A percentile compares a stretch with the other conserved stretches of the same genome.
Conservation (phyloP, 805 yeast genomes). For the Maudiozyma bulderi region DNA sequence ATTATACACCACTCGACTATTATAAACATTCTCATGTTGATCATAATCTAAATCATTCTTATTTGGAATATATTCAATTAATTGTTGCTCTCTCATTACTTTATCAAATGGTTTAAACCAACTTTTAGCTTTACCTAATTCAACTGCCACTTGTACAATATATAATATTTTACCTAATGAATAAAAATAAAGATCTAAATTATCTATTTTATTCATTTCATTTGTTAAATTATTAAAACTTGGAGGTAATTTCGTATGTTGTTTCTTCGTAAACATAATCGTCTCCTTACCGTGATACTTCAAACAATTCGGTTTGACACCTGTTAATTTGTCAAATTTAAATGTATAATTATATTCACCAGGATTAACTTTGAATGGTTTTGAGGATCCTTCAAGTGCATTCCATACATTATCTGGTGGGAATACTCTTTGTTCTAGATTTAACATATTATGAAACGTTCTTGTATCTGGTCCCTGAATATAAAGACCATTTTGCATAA, state of each 20-base stretch:
- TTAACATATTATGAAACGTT: constrained; percentile 19
- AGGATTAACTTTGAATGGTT: constrained; percentile 24
- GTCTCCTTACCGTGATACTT: constrained; percentile 16
- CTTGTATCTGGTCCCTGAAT: constrained; percentile 22
- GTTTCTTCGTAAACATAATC: constrained; percentile 15
- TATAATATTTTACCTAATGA: constrained; percentile 24
- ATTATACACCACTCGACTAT: constrained; percentile 1
- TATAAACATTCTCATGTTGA: constrained; percentile 1
- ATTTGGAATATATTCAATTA: constrained; percentile 22
- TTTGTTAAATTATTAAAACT: constrained; percentile 23
- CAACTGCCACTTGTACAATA: constrained; percentile 20
- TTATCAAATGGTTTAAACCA: constrained; percentile 25
- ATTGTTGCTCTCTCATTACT: constrained; percentile 11
- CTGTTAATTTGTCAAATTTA: constrained; percentile 19
- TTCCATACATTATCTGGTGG: constrained; percentile 28
- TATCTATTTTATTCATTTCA: constrained; percentile 17
- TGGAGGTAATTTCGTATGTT: constrained; percentile 21
- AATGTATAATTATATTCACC: constrained; percentile 23
- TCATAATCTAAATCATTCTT: constrained; percentile 14
- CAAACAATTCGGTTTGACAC: constrained; percentile 19
- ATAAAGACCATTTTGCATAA: constrained; percentile 18
- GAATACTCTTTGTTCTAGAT: constrained; percentile 17
- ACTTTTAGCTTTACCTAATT: constrained; percentile 21
- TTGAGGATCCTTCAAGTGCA: constrained; percentile 21
- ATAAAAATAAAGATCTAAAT: constrained; percentile 19